Evolutionary conservation across 805 yeast genomes (phyloP).

Genomic region (Zygosaccharomyces pseudorouxii): DNA sequence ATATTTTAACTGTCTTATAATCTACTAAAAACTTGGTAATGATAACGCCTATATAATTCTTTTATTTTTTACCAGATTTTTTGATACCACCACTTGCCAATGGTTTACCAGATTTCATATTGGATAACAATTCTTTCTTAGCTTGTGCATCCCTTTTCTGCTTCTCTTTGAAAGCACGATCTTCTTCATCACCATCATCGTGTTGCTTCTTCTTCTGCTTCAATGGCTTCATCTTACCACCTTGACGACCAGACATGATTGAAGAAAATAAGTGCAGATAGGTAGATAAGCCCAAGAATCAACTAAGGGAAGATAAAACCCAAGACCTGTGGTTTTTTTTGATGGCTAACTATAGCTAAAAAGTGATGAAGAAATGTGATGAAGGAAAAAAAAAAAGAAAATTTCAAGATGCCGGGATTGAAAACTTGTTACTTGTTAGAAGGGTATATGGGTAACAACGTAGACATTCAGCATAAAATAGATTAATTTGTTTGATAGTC

Average conservation of each 20-base stretch:
- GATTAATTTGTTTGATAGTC: too few species aligned
- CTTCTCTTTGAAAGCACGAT: constrained; percentile 83
- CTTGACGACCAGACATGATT: constrained; percentile 91
- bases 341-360: not conserved
- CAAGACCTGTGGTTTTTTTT: not conserved
- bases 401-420: constrained; percentile 1
- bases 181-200: constrained; percentile 81
- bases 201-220: constrained; percentile 75
- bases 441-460: too few species aligned
- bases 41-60: not conserved
- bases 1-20: not conserved
- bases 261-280: not conserved
- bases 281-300: not conserved
- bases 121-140: constrained; percentile 80
- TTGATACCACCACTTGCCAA: constrained; percentile 92
- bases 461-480: too few species aligned
- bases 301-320: not conserved
- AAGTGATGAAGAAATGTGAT: not conserved
- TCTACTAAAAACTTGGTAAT: not conserved
- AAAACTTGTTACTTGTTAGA: not conserved
- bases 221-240: constrained; percentile 85
- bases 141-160: constrained; percentile 95
- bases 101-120: constrained; percentile 88
- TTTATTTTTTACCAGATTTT: constrained; percentile 65
- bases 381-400: not conserved